phyloP scores from a whole-genome alignment of 306 rosid genomes.

The Aeschynomene evenia region DNA sequence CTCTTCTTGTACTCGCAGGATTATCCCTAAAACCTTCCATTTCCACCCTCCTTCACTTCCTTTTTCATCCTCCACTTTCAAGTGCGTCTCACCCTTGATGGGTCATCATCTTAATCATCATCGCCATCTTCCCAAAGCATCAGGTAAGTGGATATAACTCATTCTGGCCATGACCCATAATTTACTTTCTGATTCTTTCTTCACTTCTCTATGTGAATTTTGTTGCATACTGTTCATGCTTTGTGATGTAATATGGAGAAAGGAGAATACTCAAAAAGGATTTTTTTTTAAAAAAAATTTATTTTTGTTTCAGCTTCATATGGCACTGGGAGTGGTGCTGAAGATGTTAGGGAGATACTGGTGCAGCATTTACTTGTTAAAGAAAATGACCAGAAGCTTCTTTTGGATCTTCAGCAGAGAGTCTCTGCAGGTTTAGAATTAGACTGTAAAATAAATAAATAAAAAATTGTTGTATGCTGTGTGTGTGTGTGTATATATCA shows the following conservation, averaged over 20 bases:
- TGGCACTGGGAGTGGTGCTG: constrained; percentile 49
- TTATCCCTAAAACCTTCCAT: constrained; percentile 32
- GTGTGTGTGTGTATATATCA: neutral
- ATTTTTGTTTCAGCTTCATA: constrained; percentile 52
- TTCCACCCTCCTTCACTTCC: constrained; percentile 28
- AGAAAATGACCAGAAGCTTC: constrained; percentile 69
- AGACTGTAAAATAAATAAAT: neutral
- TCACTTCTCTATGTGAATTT: neutral
- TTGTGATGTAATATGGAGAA: neutral
- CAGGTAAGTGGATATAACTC: constrained; percentile 42
- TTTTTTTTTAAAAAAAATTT: constrained; percentile 12
- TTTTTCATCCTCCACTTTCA: constrained; percentile 26
- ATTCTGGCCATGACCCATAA: constrained; percentile 4
- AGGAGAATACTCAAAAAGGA: neutral
- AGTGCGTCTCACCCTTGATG: neutral
- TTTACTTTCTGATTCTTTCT: neutral
- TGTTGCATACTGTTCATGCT: neutral
- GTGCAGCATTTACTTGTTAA: constrained; percentile 91
- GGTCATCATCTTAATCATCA: constrained; percentile 5
- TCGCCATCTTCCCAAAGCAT: constrained; percentile 17
- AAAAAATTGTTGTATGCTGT: too few relatives aligned
- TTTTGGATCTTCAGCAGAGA: constrained; percentile 71
- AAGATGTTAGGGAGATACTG: constrained; percentile 67
- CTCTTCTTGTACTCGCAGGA: neutral
- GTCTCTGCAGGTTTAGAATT: constrained; percentile 52